Conservation (phyloP, 306 rosid species). For the Hippophae rhamnoides region DNA sequence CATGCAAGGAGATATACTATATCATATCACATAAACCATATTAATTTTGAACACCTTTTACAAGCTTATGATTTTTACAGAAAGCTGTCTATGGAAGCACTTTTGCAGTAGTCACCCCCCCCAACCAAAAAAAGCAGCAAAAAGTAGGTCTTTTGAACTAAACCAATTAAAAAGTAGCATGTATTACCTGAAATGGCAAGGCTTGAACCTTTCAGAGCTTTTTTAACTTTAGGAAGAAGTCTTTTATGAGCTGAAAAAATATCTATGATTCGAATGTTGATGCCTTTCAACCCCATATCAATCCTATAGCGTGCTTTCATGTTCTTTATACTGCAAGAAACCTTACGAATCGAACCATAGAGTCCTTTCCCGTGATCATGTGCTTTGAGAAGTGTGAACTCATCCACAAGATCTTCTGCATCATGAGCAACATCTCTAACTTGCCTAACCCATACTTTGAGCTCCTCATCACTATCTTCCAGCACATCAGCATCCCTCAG, state of each 20-base stretch:
- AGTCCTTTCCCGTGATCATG: slow-evolving; percentile 6
- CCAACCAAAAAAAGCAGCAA: too few species aligned
- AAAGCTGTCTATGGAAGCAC: too few species aligned
- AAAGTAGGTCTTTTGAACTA: too few species aligned
- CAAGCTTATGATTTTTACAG: too few species aligned
- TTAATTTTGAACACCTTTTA: too few species aligned
- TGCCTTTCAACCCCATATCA: slow-evolving; percentile 4
- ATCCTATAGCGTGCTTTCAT: slow-evolving; percentile 12
- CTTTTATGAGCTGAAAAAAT: slow-evolving; percentile 10
- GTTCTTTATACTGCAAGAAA: slow-evolving; percentile 10
- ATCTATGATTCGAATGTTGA: slow-evolving; percentile 15
- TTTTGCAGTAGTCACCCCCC: too few species aligned
- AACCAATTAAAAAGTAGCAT: too few species aligned
- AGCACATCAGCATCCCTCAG: slow-evolving; percentile 23
- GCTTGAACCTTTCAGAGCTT: slow-evolving; percentile 21
- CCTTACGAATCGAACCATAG: not conserved
- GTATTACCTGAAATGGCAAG: slow-evolving; percentile 26
- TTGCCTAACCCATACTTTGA: slow-evolving; percentile 29
- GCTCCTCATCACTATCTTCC: slow-evolving; percentile 27
- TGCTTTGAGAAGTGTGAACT: slow-evolving; percentile 13
- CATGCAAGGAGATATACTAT: too few species aligned
- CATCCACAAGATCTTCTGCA: slow-evolving; percentile 30
- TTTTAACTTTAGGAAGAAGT: slow-evolving; percentile 9
- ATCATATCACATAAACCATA: too few species aligned
- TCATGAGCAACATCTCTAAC: slow-evolving; percentile 26